Conservation (phyloP, 306 rosid species). For the Vachellia pachyceras region DNA sequence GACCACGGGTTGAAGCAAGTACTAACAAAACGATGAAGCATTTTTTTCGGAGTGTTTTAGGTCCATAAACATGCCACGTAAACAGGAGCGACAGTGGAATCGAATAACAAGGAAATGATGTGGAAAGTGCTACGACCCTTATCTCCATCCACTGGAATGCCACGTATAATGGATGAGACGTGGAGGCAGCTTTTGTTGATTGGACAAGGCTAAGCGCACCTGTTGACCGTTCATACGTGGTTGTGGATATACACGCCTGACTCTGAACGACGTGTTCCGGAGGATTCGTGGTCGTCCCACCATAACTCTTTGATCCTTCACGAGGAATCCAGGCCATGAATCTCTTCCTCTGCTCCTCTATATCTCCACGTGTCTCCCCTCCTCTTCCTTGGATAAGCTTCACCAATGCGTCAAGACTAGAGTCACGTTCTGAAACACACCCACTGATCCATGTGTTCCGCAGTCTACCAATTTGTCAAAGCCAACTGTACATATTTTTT, state of each 20-base stretch:
- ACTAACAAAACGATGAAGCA: no score
- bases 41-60: no score
- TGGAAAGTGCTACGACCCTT: background rate
- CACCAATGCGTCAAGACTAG: no score
- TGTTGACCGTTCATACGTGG: constrained; percentile 6
- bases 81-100: background rate
- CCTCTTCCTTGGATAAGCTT: background rate
- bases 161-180: background rate
- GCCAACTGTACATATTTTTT: no score
- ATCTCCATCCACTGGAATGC: background rate
- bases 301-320: background rate
- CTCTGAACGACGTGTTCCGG: constrained; percentile 34
- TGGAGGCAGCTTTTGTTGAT: background rate
- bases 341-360: background rate
- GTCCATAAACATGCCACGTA: no score
- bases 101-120: background rate
- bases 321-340: constrained; percentile 39
- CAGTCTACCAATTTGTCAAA: no score
- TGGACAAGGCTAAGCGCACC: background rate
- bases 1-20: background rate
- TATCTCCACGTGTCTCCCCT: background rate
- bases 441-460: no score
- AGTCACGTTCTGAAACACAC: no score
- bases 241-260: constrained; percentile 33
- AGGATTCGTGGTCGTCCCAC: constrained; percentile 26